These are phyloP conservation scores for Santalum album DNA, from an alignment of 164 flowering plant genomes.

Conservation along the genomic window DNA sequence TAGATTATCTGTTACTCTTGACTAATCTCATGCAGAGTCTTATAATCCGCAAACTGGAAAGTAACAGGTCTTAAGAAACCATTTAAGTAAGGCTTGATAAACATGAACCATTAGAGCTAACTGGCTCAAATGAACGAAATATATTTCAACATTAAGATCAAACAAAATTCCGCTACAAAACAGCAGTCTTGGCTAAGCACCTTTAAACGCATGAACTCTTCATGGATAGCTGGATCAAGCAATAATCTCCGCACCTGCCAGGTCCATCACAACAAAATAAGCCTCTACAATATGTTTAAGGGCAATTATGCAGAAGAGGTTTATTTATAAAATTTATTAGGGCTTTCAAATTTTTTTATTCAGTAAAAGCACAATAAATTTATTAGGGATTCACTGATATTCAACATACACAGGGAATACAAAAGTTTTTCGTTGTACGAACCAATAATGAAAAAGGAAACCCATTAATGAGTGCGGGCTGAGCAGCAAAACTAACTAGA, in stretches of 20 bases:
- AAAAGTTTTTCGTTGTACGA: background rate
- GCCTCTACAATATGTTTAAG: background rate
- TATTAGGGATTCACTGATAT: too few relatives aligned
- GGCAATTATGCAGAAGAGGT: background rate
- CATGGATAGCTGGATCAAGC: conserved; percentile 97
- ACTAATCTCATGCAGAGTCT: too few relatives aligned
- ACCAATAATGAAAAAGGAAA: background rate
- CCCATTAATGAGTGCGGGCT: background rate
- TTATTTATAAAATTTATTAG: background rate
- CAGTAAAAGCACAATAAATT: too few relatives aligned
- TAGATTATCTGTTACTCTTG: background rate
- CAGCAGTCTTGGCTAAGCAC: conserved; percentile 23
- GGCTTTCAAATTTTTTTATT: too few relatives aligned
- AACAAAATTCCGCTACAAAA: background rate
- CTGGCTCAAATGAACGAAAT: background rate
- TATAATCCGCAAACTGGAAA: too few relatives aligned
- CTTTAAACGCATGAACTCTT: conserved; percentile 94
- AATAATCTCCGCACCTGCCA: conserved; percentile 79
- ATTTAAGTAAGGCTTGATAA: background rate
- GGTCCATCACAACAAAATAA: background rate
- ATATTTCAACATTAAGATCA: background rate
- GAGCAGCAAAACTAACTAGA: too few relatives aligned
- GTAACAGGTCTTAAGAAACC: background rate
- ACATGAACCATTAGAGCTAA: background rate
- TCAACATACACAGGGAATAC: background rate